Evolutionary conservation across 2,329 filamentous ascomycete genomes (phyloP).

Genomic region (Colletotrichum camelliae): DNA sequence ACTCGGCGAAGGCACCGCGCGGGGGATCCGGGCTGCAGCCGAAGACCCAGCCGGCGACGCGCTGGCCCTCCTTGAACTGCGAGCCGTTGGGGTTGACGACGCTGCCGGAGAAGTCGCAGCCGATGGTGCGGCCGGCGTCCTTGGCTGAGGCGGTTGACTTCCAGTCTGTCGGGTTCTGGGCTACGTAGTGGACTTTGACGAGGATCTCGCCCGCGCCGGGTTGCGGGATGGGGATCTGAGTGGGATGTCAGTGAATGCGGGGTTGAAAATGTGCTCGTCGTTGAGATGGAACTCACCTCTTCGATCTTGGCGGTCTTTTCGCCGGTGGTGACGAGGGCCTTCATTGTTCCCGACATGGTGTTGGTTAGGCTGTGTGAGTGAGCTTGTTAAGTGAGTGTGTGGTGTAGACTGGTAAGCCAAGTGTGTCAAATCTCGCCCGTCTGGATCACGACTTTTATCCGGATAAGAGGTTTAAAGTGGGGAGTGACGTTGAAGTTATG

Average conservation of each 20-base stretch:
- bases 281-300: conserved; percentile 8
- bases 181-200: conserved; percentile 34
- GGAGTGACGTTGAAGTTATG: neutral
- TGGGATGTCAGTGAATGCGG: neutral
- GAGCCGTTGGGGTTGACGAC: conserved; percentile 34
- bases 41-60: conserved; percentile 37
- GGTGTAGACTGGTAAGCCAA: neutral
- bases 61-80: conserved; percentile 32
- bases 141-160: conserved; percentile 25
- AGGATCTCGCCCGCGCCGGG: conserved; percentile 36
- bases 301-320: conserved; percentile 33
- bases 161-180: conserved; percentile 42
- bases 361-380: neutral
- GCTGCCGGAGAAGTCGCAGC: conserved; percentile 40
- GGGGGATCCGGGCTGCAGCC: conserved; percentile 26
- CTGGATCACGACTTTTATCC: neutral
- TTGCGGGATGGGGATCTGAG: conserved; percentile 28
- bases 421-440: accelerated
- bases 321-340: conserved; percentile 38
- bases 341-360: conserved; percentile 4
- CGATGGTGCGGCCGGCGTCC: conserved; percentile 29
- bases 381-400: neutral
- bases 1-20: conserved; percentile 19
- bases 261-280: neutral
- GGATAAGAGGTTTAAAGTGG: neutral